Percentiles rank a stretch among this genome's conserved stretches.
These are phyloP conservation scores for Pseudopyrenochaeta lycopersici DNA, from an alignment of 2,329 filamentous ascomycete genomes.

Conservation along the genomic window DNA sequence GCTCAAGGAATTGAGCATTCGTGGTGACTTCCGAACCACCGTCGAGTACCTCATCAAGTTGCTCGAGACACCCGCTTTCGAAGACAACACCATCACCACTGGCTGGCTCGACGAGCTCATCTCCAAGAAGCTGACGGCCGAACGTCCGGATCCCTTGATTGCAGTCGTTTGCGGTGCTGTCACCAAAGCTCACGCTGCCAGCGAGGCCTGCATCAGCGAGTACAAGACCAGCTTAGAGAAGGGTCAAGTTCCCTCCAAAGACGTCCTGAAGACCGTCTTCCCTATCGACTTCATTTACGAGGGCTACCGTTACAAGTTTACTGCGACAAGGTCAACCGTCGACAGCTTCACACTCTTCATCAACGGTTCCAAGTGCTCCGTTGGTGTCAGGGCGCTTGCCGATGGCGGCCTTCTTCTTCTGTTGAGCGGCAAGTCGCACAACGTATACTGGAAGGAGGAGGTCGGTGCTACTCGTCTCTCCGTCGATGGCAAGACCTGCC, in stretches of 20 bases:
- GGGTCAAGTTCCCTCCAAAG: slow-evolving; percentile 96
- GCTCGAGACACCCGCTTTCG: slow-evolving; percentile 96
- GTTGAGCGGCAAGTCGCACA: slow-evolving; percentile 92
- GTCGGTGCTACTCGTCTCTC: slow-evolving; percentile 94
- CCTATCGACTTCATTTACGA: slow-evolving; percentile 99
- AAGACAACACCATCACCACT: slow-evolving; percentile 98
- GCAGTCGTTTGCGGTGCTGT: slow-evolving; percentile 96
- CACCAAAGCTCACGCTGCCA: slow-evolving; percentile 94
- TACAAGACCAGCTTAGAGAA: slow-evolving; percentile 92
- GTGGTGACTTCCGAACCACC: slow-evolving; percentile 97
- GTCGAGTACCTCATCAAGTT: slow-evolving; percentile 99
- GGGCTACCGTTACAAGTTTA: slow-evolving; percentile 96
- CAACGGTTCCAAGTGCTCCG: slow-evolving; percentile 95
- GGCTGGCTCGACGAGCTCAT: slow-evolving; percentile 99
- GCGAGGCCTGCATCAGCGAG: slow-evolving; percentile 85
- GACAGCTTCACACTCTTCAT: slow-evolving; percentile 99
- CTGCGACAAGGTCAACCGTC: slow-evolving; percentile 86
- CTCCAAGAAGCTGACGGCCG: slow-evolving; percentile 94
- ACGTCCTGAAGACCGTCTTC: slow-evolving; percentile 97
- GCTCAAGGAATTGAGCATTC: slow-evolving; percentile 98
- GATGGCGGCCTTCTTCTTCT: slow-evolving; percentile 94
- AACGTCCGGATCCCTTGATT: slow-evolving; percentile 90
- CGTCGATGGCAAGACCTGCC: slow-evolving; percentile 96
- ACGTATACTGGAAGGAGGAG: slow-evolving; percentile 99
- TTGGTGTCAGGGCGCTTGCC: slow-evolving; percentile 90